Conservation (phyloP, 139 green algal genomes). For the Tetradesmus obliquus region DNA sequence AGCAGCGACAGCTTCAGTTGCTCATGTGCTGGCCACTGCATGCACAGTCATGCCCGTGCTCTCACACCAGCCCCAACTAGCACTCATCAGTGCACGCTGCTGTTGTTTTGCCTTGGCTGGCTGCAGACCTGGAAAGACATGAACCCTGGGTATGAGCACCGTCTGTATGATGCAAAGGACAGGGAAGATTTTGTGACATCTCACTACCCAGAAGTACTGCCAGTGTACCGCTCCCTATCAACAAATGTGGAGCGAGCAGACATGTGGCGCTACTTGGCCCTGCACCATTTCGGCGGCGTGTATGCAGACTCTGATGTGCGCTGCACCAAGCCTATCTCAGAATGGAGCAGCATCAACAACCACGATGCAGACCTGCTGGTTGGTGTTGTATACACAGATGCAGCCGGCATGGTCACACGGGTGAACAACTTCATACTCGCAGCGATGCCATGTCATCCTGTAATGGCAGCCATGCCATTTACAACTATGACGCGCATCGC, state of each 20-base stretch:
- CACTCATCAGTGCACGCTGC: background rate
- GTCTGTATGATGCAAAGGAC: conserved; percentile 17
- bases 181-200: background rate
- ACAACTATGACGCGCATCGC: conserved; percentile 27
- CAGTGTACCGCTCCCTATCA: background rate
- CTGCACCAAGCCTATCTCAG: conserved; percentile 30
- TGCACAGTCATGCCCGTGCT: background rate
- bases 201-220: conserved; percentile 23
- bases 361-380: conserved; percentile 35
- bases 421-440: conserved; percentile 43
- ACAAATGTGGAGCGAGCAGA: conserved; percentile 45
- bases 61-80: background rate
- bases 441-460: conserved; percentile 28
- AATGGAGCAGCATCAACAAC: conserved; percentile 29
- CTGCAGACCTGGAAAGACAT: conserved; percentile 30
- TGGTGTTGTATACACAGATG: conserved; percentile 29
- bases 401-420: background rate
- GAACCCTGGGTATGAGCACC: conserved; percentile 40
- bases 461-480: conserved; percentile 42
- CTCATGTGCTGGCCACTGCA: background rate
- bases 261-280: conserved; percentile 46
- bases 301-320: conserved; percentile 46
- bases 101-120: background rate
- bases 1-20: too few species aligned
- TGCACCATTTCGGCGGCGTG: conserved; percentile 38